Conservation (phyloP, 768 basidiomycete species). For the Rhodotorula babjevae region DNA sequence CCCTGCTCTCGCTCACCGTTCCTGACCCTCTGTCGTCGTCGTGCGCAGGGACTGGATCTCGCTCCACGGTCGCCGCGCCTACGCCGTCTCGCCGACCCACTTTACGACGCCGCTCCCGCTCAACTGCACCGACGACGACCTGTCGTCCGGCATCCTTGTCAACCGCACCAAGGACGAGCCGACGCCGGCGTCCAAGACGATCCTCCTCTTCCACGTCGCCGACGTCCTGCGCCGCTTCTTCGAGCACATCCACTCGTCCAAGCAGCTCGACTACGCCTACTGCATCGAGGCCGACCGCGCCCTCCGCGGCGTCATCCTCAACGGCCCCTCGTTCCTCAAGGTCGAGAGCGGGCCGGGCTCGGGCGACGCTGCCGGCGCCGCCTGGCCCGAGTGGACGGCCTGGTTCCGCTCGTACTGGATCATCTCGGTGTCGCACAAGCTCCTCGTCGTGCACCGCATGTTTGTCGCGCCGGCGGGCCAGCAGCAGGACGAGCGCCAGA, state of each 20-base stretch:
- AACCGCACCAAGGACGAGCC: slow-evolving; percentile 21
- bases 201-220: slow-evolving; percentile 21
- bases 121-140: slow-evolving; percentile 34
- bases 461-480: slow-evolving; percentile 26
- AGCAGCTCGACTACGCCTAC: slow-evolving; percentile 17
- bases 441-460: slow-evolving; percentile 32
- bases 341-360: neutral
- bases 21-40: neutral
- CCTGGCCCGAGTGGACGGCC: slow-evolving; percentile 5
- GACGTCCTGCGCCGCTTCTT: slow-evolving; percentile 27
- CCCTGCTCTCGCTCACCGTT: no score
- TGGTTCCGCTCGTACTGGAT: slow-evolving; percentile 26
- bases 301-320: slow-evolving; percentile 21
- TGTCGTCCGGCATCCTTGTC: slow-evolving; percentile 17
- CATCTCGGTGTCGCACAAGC: slow-evolving; percentile 24
- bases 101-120: slow-evolving; percentile 33
- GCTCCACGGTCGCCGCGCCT: slow-evolving; percentile 17
- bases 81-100: slow-evolving; percentile 25
- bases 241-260: slow-evolving; percentile 21
- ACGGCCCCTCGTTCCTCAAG: slow-evolving; percentile 23
- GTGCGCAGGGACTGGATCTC: slow-evolving; percentile 27
- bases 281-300: slow-evolving; percentile 29
- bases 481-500: slow-evolving; percentile 17
- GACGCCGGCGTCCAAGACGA: slow-evolving; percentile 29
- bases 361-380: neutral